Percentiles rank a stretch among this genome's conserved stretches.
Evolutionary conservation across 441 rosid species (phyloP).

Genomic region (Bruguiera hainesii): DNA sequence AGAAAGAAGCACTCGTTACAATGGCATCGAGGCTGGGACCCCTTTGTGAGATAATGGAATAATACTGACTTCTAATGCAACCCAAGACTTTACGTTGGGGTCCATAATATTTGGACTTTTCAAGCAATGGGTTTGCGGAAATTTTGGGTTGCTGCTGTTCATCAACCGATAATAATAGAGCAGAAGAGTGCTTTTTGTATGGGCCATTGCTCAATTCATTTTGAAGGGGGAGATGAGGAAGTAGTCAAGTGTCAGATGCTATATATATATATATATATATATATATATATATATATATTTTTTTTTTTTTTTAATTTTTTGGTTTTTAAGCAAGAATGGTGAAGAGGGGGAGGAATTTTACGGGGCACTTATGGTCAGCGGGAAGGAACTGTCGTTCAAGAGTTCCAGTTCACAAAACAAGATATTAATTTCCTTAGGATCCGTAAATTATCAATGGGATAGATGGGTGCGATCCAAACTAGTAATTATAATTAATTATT

Average conservation of each 20-base stretch:
- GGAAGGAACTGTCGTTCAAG: slow-evolving; percentile 29
- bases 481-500: too few relatives aligned
- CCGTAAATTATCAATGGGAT: too few relatives aligned
- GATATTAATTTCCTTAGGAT: not conserved
- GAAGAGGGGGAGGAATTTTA: not conserved
- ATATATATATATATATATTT: too few relatives aligned
- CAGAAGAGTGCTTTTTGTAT: not conserved
- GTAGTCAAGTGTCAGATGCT: slow-evolving; percentile 4
- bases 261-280: too few relatives aligned
- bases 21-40: too few relatives aligned
- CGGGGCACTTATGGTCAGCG: slow-evolving; percentile 18
- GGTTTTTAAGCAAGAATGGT: not conserved
- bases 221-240: slow-evolving; percentile 2
- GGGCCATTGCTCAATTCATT: slow-evolving; percentile 4
- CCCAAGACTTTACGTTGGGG: too few relatives aligned
- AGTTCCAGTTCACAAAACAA: not conserved
- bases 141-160: not conserved
- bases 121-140: too few relatives aligned
- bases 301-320: not conserved
- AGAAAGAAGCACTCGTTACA: too few relatives aligned
- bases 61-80: too few relatives aligned
- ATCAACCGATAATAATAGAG: not conserved
- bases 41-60: too few relatives aligned
- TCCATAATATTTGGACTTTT: too few relatives aligned
- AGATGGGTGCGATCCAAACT: too few relatives aligned